A percentile compares a stretch with the other conserved stretches of the same genome.
Evolutionary conservation across 2,329 filamentous ascomycete species (phyloP).

Genomic region (Penicillium sp.): DNA sequence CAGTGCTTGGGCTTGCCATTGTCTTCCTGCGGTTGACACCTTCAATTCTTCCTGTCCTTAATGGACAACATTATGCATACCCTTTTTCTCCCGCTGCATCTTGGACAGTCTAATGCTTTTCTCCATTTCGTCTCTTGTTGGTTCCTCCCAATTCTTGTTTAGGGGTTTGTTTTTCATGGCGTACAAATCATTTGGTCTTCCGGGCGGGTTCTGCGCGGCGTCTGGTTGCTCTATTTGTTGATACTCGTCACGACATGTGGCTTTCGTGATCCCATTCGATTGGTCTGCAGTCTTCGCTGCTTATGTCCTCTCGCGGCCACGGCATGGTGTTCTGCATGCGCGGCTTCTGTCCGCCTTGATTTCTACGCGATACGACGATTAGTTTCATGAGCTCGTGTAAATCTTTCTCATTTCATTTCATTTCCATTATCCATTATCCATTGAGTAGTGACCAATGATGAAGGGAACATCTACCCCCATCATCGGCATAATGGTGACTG

Average conservation of each 20-base stretch:
- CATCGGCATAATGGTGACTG: neutral
- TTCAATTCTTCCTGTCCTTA: constrained; percentile 31
- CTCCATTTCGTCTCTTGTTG: constrained; percentile 14
- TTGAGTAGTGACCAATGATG: neutral
- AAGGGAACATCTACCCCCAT: neutral
- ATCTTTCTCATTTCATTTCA: neutral
- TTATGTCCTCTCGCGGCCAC: constrained; percentile 13
- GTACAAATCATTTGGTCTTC: constrained; percentile 30
- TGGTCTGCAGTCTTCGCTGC: neutral
- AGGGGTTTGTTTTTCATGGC: constrained; percentile 27
- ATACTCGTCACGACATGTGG: constrained; percentile 22
- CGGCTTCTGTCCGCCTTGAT: constrained; percentile 25
- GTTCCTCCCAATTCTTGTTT: constrained; percentile 19
- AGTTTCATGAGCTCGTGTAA: constrained; percentile 23
- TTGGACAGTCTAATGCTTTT: constrained; percentile 29
- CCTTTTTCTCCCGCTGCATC: constrained; percentile 30
- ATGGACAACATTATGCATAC: constrained; percentile 31
- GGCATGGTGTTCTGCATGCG: constrained; percentile 20
- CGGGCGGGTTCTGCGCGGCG: constrained; percentile 37
- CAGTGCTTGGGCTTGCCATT: constrained; percentile 9
- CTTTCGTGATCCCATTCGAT: constrained; percentile 11
- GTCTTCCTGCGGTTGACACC: constrained; percentile 19
- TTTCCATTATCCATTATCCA: neutral
- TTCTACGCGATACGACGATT: constrained; percentile 32
- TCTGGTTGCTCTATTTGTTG: constrained; percentile 31